Base-by-base conservation (phyloP, 108 stramenopile genomes). In the Pseudonitzschia multistriata region DNA sequence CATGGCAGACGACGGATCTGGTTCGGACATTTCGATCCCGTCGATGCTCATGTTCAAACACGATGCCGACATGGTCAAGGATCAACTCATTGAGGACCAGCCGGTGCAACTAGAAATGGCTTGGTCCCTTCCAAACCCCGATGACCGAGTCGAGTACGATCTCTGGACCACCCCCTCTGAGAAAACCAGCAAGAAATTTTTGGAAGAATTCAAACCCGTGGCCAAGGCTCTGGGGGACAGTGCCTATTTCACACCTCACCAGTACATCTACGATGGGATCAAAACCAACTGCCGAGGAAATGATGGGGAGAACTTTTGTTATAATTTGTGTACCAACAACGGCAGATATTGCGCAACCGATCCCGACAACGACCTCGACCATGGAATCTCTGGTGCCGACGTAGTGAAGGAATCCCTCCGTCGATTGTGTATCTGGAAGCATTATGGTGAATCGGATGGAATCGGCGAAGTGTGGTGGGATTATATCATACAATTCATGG, bases 1-100 rank as follows among this genome's bases (percentile, higher is more conserved):
- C 78, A 96, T 97, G 97, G 97, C 97, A n/a, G 97, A 97, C 72
- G 97, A 97, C 74, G 95, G 97, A 40, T 85, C 83, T 53, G 97
- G 97, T 10, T 73, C 79, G 22, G 97, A 97, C 80, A 88, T 97
- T 74, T 80, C 90, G 68, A 97, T 97, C 55, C 95, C 97, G 25
- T 80, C 90, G 47, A 87, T 96, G 68, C 84, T 96, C 21, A 81
- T 95, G 78, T 88, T 86, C 80, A 92, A 93, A 74, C 66, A 88
- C 66, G 93, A 94, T 72, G 93, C 89, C 29, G 93, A 95, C 66
- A 42, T 56, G 34, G 63, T 95, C 61, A 89, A 88, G 74, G 76
- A 75, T 5, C 77, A 81, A 21, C 65, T 94, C 57, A 65, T 71
- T 72, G 49, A 74, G 28, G 83, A 90, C 75, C 77, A 83, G 28